These are phyloP conservation scores for Colletotrichum echinochloae DNA, from an alignment of 2,329 filamentous ascomycete genomes.

Conservation along the genomic window DNA sequence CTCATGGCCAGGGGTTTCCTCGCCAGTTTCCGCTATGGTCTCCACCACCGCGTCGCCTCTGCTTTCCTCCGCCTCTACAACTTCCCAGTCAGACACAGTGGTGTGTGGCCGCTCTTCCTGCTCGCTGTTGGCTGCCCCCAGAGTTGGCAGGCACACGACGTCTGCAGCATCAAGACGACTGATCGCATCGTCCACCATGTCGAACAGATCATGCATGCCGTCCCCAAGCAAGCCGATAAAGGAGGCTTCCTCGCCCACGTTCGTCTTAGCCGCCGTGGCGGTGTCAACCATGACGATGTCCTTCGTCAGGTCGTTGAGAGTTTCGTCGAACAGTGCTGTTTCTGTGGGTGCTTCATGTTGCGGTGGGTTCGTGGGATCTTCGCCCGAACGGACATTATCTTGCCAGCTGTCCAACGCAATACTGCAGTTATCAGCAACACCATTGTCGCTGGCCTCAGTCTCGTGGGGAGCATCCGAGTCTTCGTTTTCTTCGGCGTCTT, in stretches of 20 bases:
- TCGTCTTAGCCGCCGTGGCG: background rate
- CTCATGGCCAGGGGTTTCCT: background rate
- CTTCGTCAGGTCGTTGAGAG: background rate
- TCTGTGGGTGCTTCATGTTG: background rate
- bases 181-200: background rate
- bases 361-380: background rate
- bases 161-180: background rate
- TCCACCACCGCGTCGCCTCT: background rate
- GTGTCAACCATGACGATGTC: background rate
- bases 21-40: background rate
- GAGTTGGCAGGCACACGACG: background rate
- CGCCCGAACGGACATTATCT: background rate
- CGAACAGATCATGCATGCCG: constrained; percentile 7
- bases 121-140: background rate
- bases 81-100: constrained; percentile 1
- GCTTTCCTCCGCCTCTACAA: background rate
- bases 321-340: background rate
- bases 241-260: background rate
- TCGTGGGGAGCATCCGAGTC: constrained; percentile 3
- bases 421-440: background rate
- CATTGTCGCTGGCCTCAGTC: background rate
- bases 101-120: background rate
- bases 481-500: background rate
- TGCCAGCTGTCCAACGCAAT: background rate
- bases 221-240: constrained; percentile 9